Evolutionary conservation across 139 green algal genomes (phyloP).

Genomic region (Picochlorum sp.): DNA sequence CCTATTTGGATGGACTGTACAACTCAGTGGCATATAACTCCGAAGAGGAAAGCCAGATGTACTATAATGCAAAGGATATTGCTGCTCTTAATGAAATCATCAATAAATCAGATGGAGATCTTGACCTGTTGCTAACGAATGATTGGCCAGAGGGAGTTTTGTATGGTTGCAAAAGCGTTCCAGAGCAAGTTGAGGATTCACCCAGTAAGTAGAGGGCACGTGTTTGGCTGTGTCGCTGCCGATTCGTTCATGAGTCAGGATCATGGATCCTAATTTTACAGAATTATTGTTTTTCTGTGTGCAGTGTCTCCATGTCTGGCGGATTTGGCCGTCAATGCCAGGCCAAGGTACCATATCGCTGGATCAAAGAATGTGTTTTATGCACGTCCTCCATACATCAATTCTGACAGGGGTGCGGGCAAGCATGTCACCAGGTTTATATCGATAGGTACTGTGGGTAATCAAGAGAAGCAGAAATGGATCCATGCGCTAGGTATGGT

Average conservation of each 20-base stretch:
- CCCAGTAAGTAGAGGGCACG: neutral
- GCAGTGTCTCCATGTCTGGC: neutral
- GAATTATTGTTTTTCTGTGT: slow-evolving; percentile 5
- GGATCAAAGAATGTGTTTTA: slow-evolving; percentile 32
- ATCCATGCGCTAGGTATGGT: slow-evolving; percentile 72
- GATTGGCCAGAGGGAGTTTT: slow-evolving; percentile 65
- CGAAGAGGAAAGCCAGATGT: neutral
- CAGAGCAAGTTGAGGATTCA: slow-evolving; percentile 5
- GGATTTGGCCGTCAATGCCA: slow-evolving; percentile 26
- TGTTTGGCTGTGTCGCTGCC: slow-evolving; percentile 1
- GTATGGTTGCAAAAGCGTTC: slow-evolving; percentile 13
- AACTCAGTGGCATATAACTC: slow-evolving; percentile 24
- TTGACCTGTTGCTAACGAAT: slow-evolving; percentile 78
- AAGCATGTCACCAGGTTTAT: slow-evolving; percentile 79
- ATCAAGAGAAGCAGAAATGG: slow-evolving; percentile 54
- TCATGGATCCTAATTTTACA: neutral
- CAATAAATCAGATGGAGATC: slow-evolving; percentile 42
- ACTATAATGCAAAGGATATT: slow-evolving; percentile 52
- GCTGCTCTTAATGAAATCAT: slow-evolving; percentile 35
- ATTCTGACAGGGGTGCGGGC: slow-evolving; percentile 61
- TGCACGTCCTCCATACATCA: slow-evolving; percentile 68
- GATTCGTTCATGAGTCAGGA: neutral
- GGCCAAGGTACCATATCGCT: slow-evolving; percentile 60
- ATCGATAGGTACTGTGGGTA: slow-evolving; percentile 49
- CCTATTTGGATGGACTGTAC: slow-evolving; percentile 71